These are phyloP conservation scores for Acorus calamus DNA, from an alignment of 106 monocot species.

Conservation along the genomic window DNA sequence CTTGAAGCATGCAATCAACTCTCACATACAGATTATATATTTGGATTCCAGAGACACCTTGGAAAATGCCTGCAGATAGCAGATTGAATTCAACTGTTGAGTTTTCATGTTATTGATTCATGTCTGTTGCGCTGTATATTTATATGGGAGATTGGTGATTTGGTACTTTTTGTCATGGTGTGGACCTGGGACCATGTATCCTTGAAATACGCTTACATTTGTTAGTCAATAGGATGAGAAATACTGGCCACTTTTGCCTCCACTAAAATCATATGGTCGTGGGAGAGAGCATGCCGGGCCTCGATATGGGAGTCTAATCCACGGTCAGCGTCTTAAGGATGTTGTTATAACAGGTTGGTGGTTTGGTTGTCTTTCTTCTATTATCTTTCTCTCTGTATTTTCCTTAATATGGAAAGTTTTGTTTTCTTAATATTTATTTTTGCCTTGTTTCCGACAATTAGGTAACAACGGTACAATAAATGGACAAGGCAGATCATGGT, in stretches of 20 bases:
- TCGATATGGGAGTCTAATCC: conserved; percentile 68
- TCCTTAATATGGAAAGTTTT: conserved; percentile 7
- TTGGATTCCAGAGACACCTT: no score
- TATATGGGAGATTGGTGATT: no score
- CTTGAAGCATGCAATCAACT: no score
- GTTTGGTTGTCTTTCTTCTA: no score
- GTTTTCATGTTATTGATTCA: no score
- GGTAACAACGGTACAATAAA: conserved; percentile 77
- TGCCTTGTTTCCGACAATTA: conserved; percentile 7
- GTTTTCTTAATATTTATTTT: conserved; percentile 53
- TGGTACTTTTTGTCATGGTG: no score
- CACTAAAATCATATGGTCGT: conserved; percentile 68
- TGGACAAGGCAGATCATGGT: conserved; percentile 67
- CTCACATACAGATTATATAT: no score
- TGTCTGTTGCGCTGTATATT: no score
- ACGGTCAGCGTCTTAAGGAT: conserved; percentile 63
- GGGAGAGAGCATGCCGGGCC: conserved; percentile 65
- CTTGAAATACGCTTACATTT: conserved; percentile 1
- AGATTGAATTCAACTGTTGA: no score
- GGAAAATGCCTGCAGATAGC: no score
- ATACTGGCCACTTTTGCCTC: conserved; percentile 64
- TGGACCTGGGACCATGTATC: no score
- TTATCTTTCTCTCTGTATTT: no score
- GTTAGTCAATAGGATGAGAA: conserved; percentile 33
- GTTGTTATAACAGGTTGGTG: conserved; percentile 68